phyloP scores from a whole-genome alignment of 306 rosid genomes.

The Argentina anserina region DNA sequence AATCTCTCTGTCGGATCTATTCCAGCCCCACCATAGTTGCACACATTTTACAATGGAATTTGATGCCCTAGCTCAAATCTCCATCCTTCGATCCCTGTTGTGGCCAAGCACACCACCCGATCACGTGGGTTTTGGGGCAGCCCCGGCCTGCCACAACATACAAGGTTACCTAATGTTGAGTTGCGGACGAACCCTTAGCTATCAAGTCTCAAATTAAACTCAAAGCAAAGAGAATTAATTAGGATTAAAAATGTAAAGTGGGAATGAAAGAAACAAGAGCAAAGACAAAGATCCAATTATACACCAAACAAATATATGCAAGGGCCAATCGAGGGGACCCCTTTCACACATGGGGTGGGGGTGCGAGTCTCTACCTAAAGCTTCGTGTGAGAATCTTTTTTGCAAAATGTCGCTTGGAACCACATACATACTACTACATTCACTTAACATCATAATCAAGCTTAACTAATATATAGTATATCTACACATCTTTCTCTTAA shows the following conservation, averaged over 20 bases:
- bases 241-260: constrained; percentile 24
- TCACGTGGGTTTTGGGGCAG: constrained; percentile 87
- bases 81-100: constrained; percentile 21
- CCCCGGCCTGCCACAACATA: constrained; percentile 30
- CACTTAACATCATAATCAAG: neutral
- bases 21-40: constrained; percentile 36
- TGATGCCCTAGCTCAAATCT: constrained; percentile 1
- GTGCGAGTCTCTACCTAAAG: constrained; percentile 28
- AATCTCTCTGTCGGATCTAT: constrained; percentile 2
- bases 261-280: constrained; percentile 58
- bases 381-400: constrained; percentile 49
- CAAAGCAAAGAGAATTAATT: constrained; percentile 25
- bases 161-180: constrained; percentile 62
- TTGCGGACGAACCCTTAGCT: constrained; percentile 28
- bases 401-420: constrained; percentile 39
- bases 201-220: neutral
- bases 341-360: constrained; percentile 83
- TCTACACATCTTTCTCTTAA: too few species aligned
- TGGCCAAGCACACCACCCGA: constrained; percentile 60
- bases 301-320: constrained; percentile 48
- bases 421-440: constrained; percentile 31
- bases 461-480: neutral
- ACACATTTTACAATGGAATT: neutral
- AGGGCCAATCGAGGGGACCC: constrained; percentile 66
- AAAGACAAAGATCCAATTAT: constrained; percentile 48